phyloP scores from a whole-genome alignment of 1,284 basidiomycete species.

The Ceratobasidium sp. region DNA sequence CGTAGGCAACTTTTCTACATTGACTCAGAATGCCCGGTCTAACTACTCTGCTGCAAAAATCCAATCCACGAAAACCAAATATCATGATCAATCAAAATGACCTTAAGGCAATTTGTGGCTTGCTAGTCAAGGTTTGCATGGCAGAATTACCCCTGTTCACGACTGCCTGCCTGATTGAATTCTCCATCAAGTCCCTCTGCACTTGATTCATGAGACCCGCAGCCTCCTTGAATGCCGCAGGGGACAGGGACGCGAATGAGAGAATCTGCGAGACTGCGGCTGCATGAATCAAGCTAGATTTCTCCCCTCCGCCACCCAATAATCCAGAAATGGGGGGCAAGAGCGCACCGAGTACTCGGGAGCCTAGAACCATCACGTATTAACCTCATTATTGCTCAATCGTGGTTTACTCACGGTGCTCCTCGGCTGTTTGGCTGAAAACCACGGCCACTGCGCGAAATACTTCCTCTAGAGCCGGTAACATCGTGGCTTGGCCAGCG shows the following conservation, averaged over 20 bases:
- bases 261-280: conserved; percentile 83
- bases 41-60: too few relatives aligned
- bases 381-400: neutral
- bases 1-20: too few relatives aligned
- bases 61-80: too few relatives aligned
- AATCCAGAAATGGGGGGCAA: conserved; percentile 84
- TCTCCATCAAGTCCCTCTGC: conserved; percentile 77
- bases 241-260: conserved; percentile 79
- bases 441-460: conserved; percentile 84
- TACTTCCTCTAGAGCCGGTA: conserved; percentile 79
- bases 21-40: too few relatives aligned
- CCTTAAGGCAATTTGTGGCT: conserved; percentile 84
- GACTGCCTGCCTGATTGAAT: conserved; percentile 81
- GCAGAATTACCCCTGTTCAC: conserved; percentile 56
- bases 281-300: conserved; percentile 67
- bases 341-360: conserved; percentile 79
- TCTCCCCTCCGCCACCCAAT: conserved; percentile 68
- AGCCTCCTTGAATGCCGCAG: conserved; percentile 88
- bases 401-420: conserved; percentile 68
- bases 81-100: conserved; percentile 65
- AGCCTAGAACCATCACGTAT: conserved; percentile 61
- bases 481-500: conserved; percentile 63
- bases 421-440: conserved; percentile 70
- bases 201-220: conserved; percentile 75
- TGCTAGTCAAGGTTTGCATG: conserved; percentile 59